Conservation (phyloP, 306 rosid genomes). For the Begonia fuchsioides region DNA sequence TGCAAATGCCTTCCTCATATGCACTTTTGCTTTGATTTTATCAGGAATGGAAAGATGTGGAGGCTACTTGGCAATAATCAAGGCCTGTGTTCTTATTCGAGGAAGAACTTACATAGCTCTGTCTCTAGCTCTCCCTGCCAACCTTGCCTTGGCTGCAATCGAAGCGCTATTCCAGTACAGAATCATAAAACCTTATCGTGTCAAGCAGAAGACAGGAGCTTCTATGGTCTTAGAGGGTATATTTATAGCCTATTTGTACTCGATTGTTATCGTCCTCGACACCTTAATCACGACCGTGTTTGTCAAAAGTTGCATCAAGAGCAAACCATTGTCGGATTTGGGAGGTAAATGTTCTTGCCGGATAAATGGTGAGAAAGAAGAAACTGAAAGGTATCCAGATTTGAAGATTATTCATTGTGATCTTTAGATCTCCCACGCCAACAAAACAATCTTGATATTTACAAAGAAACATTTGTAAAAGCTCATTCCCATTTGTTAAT, state of each 20-base stretch:
- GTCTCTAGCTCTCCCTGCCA: constrained; percentile 58
- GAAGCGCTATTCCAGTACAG: constrained; percentile 84
- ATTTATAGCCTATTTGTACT: constrained; percentile 64
- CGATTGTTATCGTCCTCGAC: constrained; percentile 58
- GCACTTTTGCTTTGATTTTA: constrained; percentile 52
- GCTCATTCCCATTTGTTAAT: too few species aligned
- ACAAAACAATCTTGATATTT: too few species aligned
- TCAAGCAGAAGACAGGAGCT: constrained; percentile 17
- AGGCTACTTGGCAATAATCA: constrained; percentile 53
- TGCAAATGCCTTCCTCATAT: constrained; percentile 58
- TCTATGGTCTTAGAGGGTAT: constrained; percentile 46
- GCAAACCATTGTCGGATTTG: constrained; percentile 10
- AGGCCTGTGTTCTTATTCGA: constrained; percentile 49
- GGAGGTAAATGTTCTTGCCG: constrained; percentile 9
- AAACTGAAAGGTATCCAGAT: constrained; percentile 9
- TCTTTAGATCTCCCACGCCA: too few species aligned
- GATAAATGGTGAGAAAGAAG: constrained; percentile 24
- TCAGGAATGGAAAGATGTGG: constrained; percentile 61
- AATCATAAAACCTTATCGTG: constrained; percentile 29
- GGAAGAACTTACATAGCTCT: constrained; percentile 65
- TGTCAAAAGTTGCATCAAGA: constrained; percentile 37
- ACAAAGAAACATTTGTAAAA: too few species aligned
- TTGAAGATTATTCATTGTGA: neutral
- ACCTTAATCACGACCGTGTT: constrained; percentile 53
- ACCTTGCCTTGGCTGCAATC: constrained; percentile 47